A percentile compares a stretch with the other conserved stretches of the same genome.
These are phyloP conservation scores for Ettlia oleoabundans DNA, from an alignment of 139 green algal species.

Conservation along the genomic window DNA sequence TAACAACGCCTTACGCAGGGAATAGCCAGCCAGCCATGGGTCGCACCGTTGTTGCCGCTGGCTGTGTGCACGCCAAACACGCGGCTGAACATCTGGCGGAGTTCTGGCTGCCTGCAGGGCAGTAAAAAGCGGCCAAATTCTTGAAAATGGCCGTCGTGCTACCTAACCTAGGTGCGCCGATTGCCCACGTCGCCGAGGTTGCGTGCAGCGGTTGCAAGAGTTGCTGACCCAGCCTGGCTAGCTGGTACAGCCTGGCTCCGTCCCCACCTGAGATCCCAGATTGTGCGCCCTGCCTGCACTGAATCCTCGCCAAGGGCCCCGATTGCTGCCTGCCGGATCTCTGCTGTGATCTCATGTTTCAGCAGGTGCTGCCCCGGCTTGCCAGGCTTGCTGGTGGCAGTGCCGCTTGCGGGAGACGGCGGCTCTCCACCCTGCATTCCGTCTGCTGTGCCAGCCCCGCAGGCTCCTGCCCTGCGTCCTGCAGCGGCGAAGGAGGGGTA, in stretches of 20 bases:
- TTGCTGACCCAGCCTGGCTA: not conserved
- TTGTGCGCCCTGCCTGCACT: not conserved
- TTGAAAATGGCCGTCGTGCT: too few relatives aligned
- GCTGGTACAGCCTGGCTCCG: not conserved
- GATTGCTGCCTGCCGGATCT: not conserved
- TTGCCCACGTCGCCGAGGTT: too few relatives aligned
- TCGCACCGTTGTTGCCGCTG: constrained; percentile 2
- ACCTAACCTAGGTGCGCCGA: too few relatives aligned
- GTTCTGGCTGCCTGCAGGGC: not conserved
- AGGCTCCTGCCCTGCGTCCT: not conserved
- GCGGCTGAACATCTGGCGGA: not conserved
- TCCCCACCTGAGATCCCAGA: not conserved
- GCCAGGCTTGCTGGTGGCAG: not conserved
- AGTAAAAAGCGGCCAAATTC: too few relatives aligned
- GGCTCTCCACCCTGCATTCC: too few relatives aligned
- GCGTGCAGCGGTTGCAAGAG: too few relatives aligned
- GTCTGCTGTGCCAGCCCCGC: not conserved
- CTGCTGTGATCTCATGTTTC: not conserved
- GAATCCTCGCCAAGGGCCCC: not conserved
- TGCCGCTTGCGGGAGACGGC: not conserved
- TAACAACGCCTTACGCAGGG: too few relatives aligned
- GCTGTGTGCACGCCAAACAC: not conserved
- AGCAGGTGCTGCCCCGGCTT: not conserved
- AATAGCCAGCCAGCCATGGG: too few relatives aligned
- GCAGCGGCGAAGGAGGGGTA: too few relatives aligned